Base-by-base conservation (phyloP, 2,329 filamentous ascomycete genomes). In the Fusarium nurragi region DNA sequence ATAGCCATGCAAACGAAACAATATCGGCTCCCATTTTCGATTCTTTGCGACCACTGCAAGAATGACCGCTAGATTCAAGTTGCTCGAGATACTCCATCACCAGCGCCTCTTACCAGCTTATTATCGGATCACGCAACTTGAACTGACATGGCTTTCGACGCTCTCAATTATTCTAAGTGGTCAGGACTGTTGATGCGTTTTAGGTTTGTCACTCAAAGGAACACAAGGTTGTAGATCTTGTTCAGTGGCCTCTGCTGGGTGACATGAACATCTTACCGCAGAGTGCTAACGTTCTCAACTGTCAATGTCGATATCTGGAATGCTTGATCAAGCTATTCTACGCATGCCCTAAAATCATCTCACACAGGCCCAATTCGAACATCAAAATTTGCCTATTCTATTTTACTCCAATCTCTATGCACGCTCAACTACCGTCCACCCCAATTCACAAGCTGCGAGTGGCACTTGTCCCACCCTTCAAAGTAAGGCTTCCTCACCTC, bases 401-500 rank as follows among this genome's bases (percentile, higher is more conserved):
- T 46, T 36, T 30, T 12, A 60, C 6, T 1, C 32, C n/a, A 32
- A 34, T 34, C 4, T 18, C 16, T 41, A 11, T 52, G 16, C 23
- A 2, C 26, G n/a, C 23, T 23, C 38, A 38, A 22, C 47, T 43
- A 66, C 41, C 64, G 64, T 37, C 64, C 64, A 21, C 64, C 64
- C 64, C 64, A 67, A 23, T 49, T 38, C 5, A 52, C 47, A 25
- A 67, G 8, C 23, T 67, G 45, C 9, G 44, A 23, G 16, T 67
- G 64, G 18, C 64, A 67, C 38, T 64, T 52, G 23, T 67, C 46
- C 65, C 65, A 67, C 11, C 45, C 49, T 9, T 67, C 60, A 41
- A 67, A 68, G 16, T 67, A 67, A 8, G 65, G 65, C 39, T 37
- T 54, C 19, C 65, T 52, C 19, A 3, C 30, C 37, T 68, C 56